Evolutionary conservation across 441 rosid genomes (phyloP), one percentile per base, ranked within the genome.

Genomic region (Melastoma candidum): DNA sequence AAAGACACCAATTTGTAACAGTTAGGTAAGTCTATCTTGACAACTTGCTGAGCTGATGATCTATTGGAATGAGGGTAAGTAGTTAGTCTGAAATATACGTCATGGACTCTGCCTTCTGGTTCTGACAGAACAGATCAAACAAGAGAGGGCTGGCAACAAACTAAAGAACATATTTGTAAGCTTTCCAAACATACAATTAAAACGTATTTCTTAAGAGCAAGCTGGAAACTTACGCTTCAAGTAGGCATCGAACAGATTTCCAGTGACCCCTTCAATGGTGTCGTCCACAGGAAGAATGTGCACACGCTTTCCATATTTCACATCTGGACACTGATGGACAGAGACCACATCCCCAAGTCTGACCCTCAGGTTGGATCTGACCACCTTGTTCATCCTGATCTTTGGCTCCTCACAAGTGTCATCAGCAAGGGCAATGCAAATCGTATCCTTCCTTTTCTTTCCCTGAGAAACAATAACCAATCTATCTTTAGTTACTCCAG

Each of bases 221-320:
- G 22, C 22, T 1, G 22, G 17, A 32, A 47, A 48, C 54, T 48
- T 17, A 58, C 61, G 53, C 43, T 58, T 58, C 39, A 48, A 11
- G 46, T 58, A 48, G 3, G 52, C 61, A 32, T 57, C 61, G 39
- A 57, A 57, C 26, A 47, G 46, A 36, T 57, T 57, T 11, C 61
- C 61, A 48, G 61, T 48, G 22, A 58, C 61, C 47, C 61, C 61
- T 48, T 58, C 61, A 39, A 58, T 58, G 1, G 53, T 58, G 53
- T 58, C 54, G 48, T 58, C 61, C 47, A 58, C 54, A 9, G 61
- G 61, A 49, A 58, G 61, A 1, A 58, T 58, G 61, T 57, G 60
- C 26, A 58, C 61, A 9, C 54, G 57, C 32, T 43, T 54, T 25
- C 57, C 57, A 44, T 54, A 54, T 14, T 57, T 57, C 27, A 57